These are phyloP conservation scores for Picocystis sp. DNA, from an alignment of 163 green algal species.

Conservation along the genomic window DNA sequence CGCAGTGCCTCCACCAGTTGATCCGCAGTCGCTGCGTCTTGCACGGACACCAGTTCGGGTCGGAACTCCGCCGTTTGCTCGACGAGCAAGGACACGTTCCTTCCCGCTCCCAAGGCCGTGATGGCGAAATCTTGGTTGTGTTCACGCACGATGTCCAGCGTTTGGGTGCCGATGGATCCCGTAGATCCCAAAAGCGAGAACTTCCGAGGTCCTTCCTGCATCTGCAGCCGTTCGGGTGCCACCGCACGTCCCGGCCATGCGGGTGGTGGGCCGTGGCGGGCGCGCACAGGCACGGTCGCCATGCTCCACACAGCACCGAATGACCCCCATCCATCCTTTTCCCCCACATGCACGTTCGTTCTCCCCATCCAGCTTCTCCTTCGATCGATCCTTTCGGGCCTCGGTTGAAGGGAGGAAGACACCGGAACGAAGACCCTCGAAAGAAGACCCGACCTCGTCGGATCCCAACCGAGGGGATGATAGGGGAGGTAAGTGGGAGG, in stretches of 20 bases:
- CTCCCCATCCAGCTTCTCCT: no score
- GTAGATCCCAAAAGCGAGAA: conserved; percentile 88
- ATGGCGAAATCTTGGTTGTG: conserved; percentile 83
- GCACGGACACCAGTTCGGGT: conserved; percentile 74
- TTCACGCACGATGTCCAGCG: conserved; percentile 90
- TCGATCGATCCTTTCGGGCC: no score
- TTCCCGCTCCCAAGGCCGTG: conserved; percentile 33
- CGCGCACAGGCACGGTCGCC: no score
- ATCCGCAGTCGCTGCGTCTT: conserved; percentile 35
- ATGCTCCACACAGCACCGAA: no score
- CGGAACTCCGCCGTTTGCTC: conserved; percentile 79
- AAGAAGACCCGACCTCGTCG: no score
- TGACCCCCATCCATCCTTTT: no score
- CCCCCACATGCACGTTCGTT: no score
- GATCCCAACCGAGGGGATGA: no score
- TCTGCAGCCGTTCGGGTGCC: conserved; percentile 10
- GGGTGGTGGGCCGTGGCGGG: conserved; percentile 10
- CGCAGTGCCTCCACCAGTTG: conserved; percentile 68
- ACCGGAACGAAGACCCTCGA: no score
- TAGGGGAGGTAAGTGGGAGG: no score
- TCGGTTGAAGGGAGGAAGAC: no score
- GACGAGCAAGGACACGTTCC: conserved; percentile 75
- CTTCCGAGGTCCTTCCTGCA: conserved; percentile 27
- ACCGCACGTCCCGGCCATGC: conserved; percentile 20
- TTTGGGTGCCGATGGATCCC: conserved; percentile 86